These are phyloP conservation scores for Syzygium syzygioides DNA, from an alignment of 441 rosid species.

Conservation along the genomic window DNA sequence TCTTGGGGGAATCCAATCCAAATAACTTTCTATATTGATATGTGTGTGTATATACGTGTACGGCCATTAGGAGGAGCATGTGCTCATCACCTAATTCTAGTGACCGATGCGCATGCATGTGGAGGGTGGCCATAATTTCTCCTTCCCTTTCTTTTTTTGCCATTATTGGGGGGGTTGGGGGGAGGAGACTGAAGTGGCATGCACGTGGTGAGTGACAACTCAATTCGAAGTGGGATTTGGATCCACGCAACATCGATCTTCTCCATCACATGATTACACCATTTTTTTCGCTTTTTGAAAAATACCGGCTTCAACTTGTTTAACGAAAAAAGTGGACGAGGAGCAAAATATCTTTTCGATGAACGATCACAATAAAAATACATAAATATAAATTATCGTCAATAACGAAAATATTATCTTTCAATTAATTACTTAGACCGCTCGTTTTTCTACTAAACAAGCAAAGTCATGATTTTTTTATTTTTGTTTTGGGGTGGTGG, in stretches of 20 bases:
- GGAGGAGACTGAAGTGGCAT: background rate
- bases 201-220: background rate
- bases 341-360: no score
- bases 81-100: background rate
- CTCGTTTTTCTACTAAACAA: background rate
- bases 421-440: background rate
- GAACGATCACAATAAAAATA: no score
- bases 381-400: background rate
- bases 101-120: background rate
- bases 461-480: background rate
- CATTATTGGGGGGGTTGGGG: background rate
- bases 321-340: no score
- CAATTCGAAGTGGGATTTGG: background rate
- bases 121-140: background rate
- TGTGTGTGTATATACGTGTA: background rate
- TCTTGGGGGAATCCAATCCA: background rate
- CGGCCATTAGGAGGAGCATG: background rate
- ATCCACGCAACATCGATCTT: background rate
- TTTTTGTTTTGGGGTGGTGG: no score
- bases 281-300: background rate
- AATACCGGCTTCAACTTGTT: no score
- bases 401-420: rapidly evolving
- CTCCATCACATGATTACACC: background rate
- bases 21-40: background rate
- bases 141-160: no score